A percentile compares a stretch with the other conserved stretches of the same genome.
phyloP scores from a whole-genome alignment of 306 rosid genomes.

The Lagenaria siceraria region DNA sequence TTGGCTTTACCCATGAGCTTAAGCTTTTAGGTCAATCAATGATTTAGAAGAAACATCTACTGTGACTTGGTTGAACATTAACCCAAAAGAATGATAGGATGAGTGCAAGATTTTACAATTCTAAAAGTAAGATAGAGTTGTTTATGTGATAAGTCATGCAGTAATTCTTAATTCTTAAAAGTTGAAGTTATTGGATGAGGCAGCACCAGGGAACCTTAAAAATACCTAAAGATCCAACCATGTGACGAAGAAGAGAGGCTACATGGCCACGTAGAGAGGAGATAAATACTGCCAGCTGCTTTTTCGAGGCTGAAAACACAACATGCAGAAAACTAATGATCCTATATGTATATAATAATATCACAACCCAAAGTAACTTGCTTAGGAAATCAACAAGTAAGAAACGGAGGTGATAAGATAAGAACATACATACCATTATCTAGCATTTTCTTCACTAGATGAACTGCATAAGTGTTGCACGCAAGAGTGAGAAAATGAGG shows the following conservation, averaged over 20 bases:
- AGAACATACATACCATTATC: constrained; percentile 47
- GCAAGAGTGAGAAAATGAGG: constrained; percentile 76
- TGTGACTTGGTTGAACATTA: background rate
- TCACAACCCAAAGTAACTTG: background rate
- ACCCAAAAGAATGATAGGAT: background rate
- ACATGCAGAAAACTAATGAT: background rate
- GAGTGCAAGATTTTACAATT: background rate
- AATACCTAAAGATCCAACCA: constrained; percentile 93
- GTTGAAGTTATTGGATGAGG: background rate
- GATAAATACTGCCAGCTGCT: constrained; percentile 62
- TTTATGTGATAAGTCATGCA: background rate
- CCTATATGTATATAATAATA: too few relatives aligned
- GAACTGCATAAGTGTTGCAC: constrained; percentile 66
- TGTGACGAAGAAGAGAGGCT: constrained; percentile 87
- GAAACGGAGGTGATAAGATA: background rate
- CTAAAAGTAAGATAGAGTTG: background rate
- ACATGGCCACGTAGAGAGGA: constrained; percentile 72
- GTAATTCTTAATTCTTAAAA: background rate
- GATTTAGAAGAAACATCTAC: too few relatives aligned
- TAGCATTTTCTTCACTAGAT: constrained; percentile 82
- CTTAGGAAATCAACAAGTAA: background rate
- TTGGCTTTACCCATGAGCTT: too few relatives aligned
- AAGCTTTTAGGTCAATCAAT: too few relatives aligned
- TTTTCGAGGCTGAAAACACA: constrained; percentile 62
- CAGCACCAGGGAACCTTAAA: background rate